Percentiles rank a stretch among this genome's conserved stretches.
phyloP scores from a whole-genome alignment of 441 rosid species.

The Pelargonium citronellum region DNA sequence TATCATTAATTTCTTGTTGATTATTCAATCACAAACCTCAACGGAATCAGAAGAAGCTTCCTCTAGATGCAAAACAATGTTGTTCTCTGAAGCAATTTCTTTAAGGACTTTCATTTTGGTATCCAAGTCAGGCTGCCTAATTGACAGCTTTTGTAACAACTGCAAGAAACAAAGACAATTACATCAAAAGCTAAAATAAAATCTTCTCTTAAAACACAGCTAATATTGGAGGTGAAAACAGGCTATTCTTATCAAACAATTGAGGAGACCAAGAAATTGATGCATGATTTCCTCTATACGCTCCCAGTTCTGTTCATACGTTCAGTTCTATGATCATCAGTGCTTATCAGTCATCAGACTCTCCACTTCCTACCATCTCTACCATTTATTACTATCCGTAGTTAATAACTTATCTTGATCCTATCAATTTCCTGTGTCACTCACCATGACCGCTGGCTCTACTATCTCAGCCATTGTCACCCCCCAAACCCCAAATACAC shows the following conservation, averaged over 20 bases:
- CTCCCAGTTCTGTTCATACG: no score
- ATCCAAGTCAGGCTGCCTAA: conserved; percentile 59
- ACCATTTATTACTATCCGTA: no score
- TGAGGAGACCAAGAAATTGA: no score
- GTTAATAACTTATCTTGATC: no score
- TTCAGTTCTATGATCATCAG: no score
- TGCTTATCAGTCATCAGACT: no score
- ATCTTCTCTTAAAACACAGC: background rate
- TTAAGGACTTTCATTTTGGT: conserved; percentile 52
- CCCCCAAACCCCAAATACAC: no score
- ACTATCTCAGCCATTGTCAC: no score
- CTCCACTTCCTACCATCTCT: no score
- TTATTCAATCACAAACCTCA: conserved; percentile 36
- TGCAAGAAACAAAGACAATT: conserved; percentile 14
- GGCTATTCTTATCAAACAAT: background rate
- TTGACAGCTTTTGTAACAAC: conserved; percentile 81
- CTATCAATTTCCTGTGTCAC: no score
- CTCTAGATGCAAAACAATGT: conserved; percentile 51
- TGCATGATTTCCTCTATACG: no score
- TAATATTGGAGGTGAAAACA: background rate
- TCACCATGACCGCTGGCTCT: no score
- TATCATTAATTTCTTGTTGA: background rate
- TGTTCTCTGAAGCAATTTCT: conserved; percentile 66
- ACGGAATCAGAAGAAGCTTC: conserved; percentile 29
- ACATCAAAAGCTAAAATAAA: background rate